These are phyloP conservation scores for Cenococcum geophilum DNA, from an alignment of 495 filamentous ascomycete species.

Conservation along the genomic window DNA sequence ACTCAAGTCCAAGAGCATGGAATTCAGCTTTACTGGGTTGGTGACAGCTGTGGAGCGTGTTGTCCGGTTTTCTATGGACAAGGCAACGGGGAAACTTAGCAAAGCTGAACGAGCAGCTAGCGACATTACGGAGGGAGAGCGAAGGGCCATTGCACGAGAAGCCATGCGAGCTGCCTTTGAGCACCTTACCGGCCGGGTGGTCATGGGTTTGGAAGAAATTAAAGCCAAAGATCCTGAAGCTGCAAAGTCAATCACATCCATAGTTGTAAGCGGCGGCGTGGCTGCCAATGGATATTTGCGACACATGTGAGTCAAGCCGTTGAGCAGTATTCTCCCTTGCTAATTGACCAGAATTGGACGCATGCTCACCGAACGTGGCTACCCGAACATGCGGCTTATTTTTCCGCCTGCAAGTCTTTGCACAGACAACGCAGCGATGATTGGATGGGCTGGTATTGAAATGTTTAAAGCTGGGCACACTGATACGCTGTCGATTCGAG, in stretches of 20 bases:
- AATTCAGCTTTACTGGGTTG: conserved; percentile 62
- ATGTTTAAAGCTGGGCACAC: conserved; percentile 79
- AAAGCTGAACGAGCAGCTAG: conserved; percentile 9
- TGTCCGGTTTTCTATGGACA: conserved; percentile 37
- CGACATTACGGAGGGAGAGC: conserved; percentile 45
- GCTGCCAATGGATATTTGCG: conserved; percentile 74
- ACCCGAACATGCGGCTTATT: conserved; percentile 53
- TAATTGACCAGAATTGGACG: conserved; percentile 15
- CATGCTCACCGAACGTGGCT: conserved; percentile 56
- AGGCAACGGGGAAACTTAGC: conserved; percentile 18
- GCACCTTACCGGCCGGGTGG: conserved; percentile 67
- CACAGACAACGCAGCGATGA: conserved; percentile 98
- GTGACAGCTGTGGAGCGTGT: conserved; percentile 49
- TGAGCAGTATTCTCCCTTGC: background rate
- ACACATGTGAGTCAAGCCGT: conserved; percentile 43
- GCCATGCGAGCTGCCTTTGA: conserved; percentile 80
- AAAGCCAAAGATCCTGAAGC: conserved; percentile 1
- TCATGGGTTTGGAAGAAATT: conserved; percentile 56
- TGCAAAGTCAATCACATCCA: conserved; percentile 42
- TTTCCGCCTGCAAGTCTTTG: conserved; percentile 72
- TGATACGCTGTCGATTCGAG: conserved; percentile 51
- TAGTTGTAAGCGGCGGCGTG: conserved; percentile 87
- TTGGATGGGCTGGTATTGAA: conserved; percentile 88
- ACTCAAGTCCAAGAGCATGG: conserved; percentile 39
- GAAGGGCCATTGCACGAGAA: conserved; percentile 58